These are phyloP conservation scores for Smittium culicis DNA, from an alignment of 371 early-diverging fungal genomes.

Conservation along the genomic window DNA sequence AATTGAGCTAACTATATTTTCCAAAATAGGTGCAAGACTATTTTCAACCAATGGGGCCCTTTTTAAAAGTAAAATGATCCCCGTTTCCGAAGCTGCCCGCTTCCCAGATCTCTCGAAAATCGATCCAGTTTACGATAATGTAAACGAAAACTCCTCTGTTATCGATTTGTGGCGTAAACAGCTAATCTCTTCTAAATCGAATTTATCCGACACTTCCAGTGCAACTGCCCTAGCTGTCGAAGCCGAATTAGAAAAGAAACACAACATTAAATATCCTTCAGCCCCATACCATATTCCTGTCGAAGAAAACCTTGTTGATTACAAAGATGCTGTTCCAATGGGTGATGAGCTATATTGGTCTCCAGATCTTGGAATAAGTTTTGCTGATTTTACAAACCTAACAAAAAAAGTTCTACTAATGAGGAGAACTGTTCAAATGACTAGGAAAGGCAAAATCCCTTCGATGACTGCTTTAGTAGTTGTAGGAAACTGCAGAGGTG, in stretches of 20 bases:
- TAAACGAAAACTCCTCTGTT: slow-evolving; percentile 26
- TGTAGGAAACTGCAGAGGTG: slow-evolving; percentile 86
- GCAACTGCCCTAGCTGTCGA: slow-evolving; percentile 10
- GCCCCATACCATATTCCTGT: slow-evolving; percentile 5
- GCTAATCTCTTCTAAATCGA: slow-evolving; percentile 18
- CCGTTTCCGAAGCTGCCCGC: slow-evolving; percentile 12
- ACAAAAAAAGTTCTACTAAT: slow-evolving; percentile 58
- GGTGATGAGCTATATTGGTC: slow-evolving; percentile 27
- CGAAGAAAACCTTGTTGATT: background rate
- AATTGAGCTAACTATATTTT: too few relatives aligned
- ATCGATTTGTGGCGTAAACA: slow-evolving; percentile 31
- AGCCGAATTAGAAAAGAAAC: slow-evolving; percentile 15
- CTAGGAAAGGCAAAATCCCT: slow-evolving; percentile 68
- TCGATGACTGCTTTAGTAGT: slow-evolving; percentile 83
- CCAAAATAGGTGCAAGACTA: background rate
- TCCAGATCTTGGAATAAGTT: slow-evolving; percentile 24
- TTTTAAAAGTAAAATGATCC: slow-evolving; percentile 3
- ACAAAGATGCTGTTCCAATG: background rate
- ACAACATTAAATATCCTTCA: slow-evolving; percentile 18
- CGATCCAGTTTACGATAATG: slow-evolving; percentile 28
- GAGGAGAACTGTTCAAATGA: slow-evolving; percentile 71
- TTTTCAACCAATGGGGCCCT: background rate
- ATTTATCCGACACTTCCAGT: slow-evolving; percentile 5
- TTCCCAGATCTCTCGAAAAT: slow-evolving; percentile 22
- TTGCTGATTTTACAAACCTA: slow-evolving; percentile 31